Conservation (phyloP, 495 filamentous ascomycete genomes). For the Trichoderma parareesei region DNA sequence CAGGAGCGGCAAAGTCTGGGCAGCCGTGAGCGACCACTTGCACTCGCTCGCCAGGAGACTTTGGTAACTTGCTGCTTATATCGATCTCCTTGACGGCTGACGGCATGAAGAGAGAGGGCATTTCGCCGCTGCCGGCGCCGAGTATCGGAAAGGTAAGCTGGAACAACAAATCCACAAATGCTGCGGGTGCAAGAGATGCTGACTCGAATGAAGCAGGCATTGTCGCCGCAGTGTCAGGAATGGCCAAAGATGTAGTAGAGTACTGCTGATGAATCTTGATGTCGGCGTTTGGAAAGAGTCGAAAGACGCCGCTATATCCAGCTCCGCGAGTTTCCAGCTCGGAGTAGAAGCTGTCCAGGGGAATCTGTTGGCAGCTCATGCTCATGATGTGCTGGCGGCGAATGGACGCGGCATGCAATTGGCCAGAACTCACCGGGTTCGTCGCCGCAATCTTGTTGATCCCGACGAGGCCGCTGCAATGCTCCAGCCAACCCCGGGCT, state of each 20-base stretch:
- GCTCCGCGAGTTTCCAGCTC: slow-evolving; percentile 10
- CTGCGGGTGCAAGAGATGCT: slow-evolving; percentile 35
- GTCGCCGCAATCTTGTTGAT: slow-evolving; percentile 21
- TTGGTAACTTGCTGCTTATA: slow-evolving; percentile 18
- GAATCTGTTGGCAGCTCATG: not conserved
- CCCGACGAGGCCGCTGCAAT: slow-evolving; percentile 27
- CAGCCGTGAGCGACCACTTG: slow-evolving; percentile 26
- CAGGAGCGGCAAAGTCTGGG: slow-evolving; percentile 19
- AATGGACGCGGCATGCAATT: not conserved
- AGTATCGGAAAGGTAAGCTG: slow-evolving; percentile 32
- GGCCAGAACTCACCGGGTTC: slow-evolving; percentile 5
- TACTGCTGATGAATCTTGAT: not conserved
- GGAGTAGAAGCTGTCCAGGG: not conserved
- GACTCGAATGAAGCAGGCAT: slow-evolving; percentile 40
- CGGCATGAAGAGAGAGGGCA: slow-evolving; percentile 38
- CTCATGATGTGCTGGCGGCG: not conserved
- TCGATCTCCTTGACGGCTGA: slow-evolving; percentile 30
- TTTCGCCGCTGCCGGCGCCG: slow-evolving; percentile 31
- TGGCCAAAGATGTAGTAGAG: slow-evolving; percentile 15
- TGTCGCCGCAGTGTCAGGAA: slow-evolving; percentile 35
- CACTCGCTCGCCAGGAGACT: slow-evolving; percentile 18
- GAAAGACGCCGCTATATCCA: slow-evolving; percentile 14
- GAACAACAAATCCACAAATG: slow-evolving; percentile 33
- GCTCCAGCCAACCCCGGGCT: slow-evolving; percentile 31
- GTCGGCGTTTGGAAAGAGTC: not conserved